Evolutionary conservation across 2,329 filamentous ascomycete genomes (phyloP), one percentile per base, ranked within the genome.

Genomic region (Dichotomopilus funicola): DNA sequence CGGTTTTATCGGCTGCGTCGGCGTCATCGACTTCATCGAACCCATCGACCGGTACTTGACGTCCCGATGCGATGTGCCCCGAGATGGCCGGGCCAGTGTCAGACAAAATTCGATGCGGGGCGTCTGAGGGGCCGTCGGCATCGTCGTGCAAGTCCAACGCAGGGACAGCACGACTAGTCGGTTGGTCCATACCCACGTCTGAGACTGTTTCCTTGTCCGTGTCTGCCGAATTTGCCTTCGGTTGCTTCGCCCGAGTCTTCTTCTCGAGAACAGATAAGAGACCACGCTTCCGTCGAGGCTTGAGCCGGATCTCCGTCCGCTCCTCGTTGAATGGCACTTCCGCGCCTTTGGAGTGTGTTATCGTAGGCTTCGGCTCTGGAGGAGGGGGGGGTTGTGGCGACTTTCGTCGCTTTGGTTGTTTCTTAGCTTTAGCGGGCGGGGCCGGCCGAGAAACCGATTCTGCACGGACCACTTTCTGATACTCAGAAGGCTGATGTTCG

Each of bases 271-370:
- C 51, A 66, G 80, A 70, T 44, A 80, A 62, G 6, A 81, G 62
- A 1, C 78, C 78, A 51, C 77, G 71, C 56, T 73, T 76, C 56
- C 74, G 73, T 55, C 73, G 71, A 13, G 75, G 68, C 57, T 71
- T 75, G 51, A 80, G 76, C 6, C 73, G 72, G 38, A 80, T 65
- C 58, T 77, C 74, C 13, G 75, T 75, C 48, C 72, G 73, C 7
- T 71, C 57, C 37, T 55, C 48, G 31, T 37, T 33, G 6, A 44
- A 35, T 33, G 42, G 40, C 38, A 49, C 45, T 6, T 50, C 27
- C 51, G 9, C 34, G 13, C 49, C 49, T 43, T 46, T 49, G 12
- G 27, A 13, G 6, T n/a, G 12, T 4, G 19, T 5, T 35, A 5
- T 35, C 6, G 3, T 33, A 12, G 37, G 12, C 8, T n/a, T 48